Evolutionary conservation across 225 moss, liverwort and hornwort genomes (phyloP), one percentile per base, ranked within the genome.

Genomic region (Pseudisothecium myosuroides): DNA sequence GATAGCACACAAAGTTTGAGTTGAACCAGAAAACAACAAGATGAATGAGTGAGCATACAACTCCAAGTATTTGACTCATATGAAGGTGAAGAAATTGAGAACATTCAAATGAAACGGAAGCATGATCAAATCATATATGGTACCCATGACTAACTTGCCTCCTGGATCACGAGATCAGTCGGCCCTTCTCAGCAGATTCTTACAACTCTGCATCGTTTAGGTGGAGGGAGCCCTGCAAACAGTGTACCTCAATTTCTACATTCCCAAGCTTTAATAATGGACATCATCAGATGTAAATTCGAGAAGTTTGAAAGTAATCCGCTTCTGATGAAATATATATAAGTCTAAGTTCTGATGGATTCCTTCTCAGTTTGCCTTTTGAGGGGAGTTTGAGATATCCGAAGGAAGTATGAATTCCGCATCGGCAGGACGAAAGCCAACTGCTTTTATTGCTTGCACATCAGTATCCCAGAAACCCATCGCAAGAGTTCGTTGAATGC

Each of bases 401-500:
- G n/a, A n/a, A n/a, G n/a, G n/a, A n/a, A n/a, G n/a, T n/a, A n/a
- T n/a, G n/a, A n/a, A n/a, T n/a, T n/a, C n/a, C n/a, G n/a, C n/a
- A n/a, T n/a, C n/a, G n/a, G n/a, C n/a, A n/a, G n/a, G n/a, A n/a
- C n/a, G n/a, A n/a, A n/a, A n/a, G n/a, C n/a, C n/a, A n/a, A n/a
- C n/a, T n/a, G n/a, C n/a, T n/a, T n/a, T n/a, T n/a, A n/a, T n/a
- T n/a, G n/a, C n/a, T n/a, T n/a, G 64, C 76, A 95, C 93, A 80
- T 95, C 93, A 43, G 94, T 97, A 36, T 95, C 64, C 96, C 96
- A 94, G 94, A 95, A 97, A 84, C 95, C 94, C 95, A 97, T 96
- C 45, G 95, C 90, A 32, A 94, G 90, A 84, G 96, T 80, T 76
- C 92, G 94, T 47, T 93, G 7, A 28, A 7, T 61, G 61, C 28